These are phyloP conservation scores for Stagonosporopsis chrysanthemi DNA, from an alignment of 2,329 filamentous ascomycete genomes.

Conservation along the genomic window DNA sequence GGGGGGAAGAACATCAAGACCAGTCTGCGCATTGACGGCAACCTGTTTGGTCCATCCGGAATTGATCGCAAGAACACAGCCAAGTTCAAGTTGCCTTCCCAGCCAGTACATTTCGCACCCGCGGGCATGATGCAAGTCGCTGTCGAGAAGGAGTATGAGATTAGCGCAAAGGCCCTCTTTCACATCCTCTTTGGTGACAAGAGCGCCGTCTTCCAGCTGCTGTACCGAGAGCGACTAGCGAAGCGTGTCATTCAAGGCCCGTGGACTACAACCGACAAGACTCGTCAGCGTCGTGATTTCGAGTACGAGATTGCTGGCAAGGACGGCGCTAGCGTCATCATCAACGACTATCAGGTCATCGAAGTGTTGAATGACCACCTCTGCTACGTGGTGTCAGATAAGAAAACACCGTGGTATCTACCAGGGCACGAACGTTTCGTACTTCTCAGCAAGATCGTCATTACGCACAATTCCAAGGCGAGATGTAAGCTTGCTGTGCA, in stretches of 20 bases:
- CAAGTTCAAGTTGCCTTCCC: constrained; percentile 82
- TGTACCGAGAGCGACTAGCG: constrained; percentile 73
- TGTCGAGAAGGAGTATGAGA: constrained; percentile 82
- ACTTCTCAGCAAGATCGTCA: constrained; percentile 87
- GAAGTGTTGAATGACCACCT: constrained; percentile 68
- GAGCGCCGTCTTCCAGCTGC: constrained; percentile 88
- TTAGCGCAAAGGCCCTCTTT: constrained; percentile 93
- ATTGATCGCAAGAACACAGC: constrained; percentile 59
- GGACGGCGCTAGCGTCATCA: constrained; percentile 53
- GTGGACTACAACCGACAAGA: constrained; percentile 76
- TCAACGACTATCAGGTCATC: constrained; percentile 85
- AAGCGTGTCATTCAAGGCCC: constrained; percentile 78
- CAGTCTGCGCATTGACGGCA: constrained; percentile 68
- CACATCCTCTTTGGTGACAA: constrained; percentile 97
- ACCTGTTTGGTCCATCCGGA: constrained; percentile 59
- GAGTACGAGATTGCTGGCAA: constrained; percentile 73
- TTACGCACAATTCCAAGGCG: constrained; percentile 90
- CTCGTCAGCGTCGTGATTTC: constrained; percentile 78
- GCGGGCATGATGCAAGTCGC: constrained; percentile 78
- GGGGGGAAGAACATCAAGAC: constrained; percentile 62
- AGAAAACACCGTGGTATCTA: constrained; percentile 78
- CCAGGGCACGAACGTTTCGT: constrained; percentile 81
- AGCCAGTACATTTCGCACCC: constrained; percentile 84
- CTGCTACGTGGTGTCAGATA: constrained; percentile 72
- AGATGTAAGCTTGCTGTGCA: constrained; percentile 91